Percentiles rank a stretch among this genome's conserved stretches.
These are phyloP conservation scores for Pseudogymnoascus sp. DNA, from an alignment of 2,329 filamentous ascomycete species.

Conservation along the genomic window DNA sequence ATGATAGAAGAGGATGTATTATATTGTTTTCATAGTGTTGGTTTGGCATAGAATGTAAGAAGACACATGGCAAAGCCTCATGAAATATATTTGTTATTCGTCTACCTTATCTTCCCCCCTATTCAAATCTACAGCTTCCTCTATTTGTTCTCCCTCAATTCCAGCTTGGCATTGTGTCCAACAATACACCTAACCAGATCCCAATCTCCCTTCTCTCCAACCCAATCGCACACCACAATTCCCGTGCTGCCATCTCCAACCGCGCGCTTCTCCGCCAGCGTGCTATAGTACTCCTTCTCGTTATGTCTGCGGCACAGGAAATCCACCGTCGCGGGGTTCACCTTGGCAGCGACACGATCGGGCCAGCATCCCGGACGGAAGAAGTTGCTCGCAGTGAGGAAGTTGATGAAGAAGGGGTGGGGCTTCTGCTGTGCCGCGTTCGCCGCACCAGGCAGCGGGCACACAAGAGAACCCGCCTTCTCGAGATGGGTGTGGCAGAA, in stretches of 20 bases:
- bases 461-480: conserved; percentile 51
- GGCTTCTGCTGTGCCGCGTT: conserved; percentile 16
- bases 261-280: conserved; percentile 24
- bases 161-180: conserved; percentile 73
- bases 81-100: conserved; percentile 3
- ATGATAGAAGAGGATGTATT: conserved; percentile 7
- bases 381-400: conserved; percentile 86
- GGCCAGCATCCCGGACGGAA: conserved; percentile 91
- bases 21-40: conserved; percentile 10
- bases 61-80: conserved; percentile 2
- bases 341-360: conserved; percentile 75
- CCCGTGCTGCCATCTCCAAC: conserved; percentile 72
- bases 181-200: conserved; percentile 80
- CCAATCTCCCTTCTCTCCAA: conserved; percentile 81
- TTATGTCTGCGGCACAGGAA: conserved; percentile 51
- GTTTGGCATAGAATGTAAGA: conserved; percentile 5
- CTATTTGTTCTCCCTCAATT: conserved; percentile 30
- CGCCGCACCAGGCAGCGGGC: conserved; percentile 36
- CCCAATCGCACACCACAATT: conserved; percentile 89
- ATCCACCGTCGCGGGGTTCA: conserved; percentile 69
- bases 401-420: conserved; percentile 76
- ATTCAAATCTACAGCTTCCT: background rate
- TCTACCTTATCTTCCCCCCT: background rate
- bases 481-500: conserved; percentile 68
- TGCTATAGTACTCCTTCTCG: conserved; percentile 33